Percentiles rank a stretch among this genome's conserved stretches.
These are phyloP conservation scores for Actinomucor elegans DNA, from an alignment of 371 early-diverging fungal genomes.

Conservation along the genomic window DNA sequence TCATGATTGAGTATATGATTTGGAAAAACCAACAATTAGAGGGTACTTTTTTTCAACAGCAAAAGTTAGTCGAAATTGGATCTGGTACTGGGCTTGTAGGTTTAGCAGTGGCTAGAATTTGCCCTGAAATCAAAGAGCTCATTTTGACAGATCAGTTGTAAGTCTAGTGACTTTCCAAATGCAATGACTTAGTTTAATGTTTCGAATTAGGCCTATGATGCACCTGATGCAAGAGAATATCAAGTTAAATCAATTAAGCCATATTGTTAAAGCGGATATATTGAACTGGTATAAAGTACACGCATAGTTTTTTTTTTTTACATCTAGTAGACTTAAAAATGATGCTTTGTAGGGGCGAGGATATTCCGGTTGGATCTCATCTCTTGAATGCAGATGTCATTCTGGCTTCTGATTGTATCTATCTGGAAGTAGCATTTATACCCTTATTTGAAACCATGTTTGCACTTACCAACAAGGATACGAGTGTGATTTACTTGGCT, in stretches of 20 bases:
- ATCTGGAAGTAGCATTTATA: slow-evolving; percentile 46
- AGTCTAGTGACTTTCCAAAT: too few species aligned
- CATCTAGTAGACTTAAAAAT: too few species aligned
- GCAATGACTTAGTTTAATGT: too few species aligned
- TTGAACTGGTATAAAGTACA: slow-evolving; percentile 40
- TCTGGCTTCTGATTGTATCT: slow-evolving; percentile 53
- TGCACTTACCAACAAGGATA: slow-evolving; percentile 22
- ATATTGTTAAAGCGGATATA: slow-evolving; percentile 19
- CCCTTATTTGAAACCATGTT: slow-evolving; percentile 42
- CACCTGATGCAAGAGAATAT: slow-evolving; percentile 43
- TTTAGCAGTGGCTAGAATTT: slow-evolving; percentile 37
- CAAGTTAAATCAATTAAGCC: slow-evolving; percentile 20
- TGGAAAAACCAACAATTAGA: slow-evolving; percentile 28
- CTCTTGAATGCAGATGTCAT: slow-evolving; percentile 32
- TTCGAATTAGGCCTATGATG: slow-evolving; percentile 47
- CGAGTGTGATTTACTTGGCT: slow-evolving; percentile 35
- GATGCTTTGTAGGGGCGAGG: slow-evolving; percentile 31
- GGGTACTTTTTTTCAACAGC: slow-evolving; percentile 10
- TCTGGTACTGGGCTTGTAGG: slow-evolving; percentile 53
- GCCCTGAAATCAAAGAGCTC: slow-evolving; percentile 24
- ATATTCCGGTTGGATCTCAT: slow-evolving; percentile 9
- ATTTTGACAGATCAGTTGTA: slow-evolving; percentile 48
- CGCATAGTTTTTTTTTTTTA: too few species aligned
- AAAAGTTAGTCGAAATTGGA: slow-evolving; percentile 43
- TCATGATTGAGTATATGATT: slow-evolving; percentile 44